A percentile compares a stretch with the other conserved stretches of the same genome.
Conservation (phyloP, 192 early-diverging fungal genomes). For the Coemansia sp. region DNA sequence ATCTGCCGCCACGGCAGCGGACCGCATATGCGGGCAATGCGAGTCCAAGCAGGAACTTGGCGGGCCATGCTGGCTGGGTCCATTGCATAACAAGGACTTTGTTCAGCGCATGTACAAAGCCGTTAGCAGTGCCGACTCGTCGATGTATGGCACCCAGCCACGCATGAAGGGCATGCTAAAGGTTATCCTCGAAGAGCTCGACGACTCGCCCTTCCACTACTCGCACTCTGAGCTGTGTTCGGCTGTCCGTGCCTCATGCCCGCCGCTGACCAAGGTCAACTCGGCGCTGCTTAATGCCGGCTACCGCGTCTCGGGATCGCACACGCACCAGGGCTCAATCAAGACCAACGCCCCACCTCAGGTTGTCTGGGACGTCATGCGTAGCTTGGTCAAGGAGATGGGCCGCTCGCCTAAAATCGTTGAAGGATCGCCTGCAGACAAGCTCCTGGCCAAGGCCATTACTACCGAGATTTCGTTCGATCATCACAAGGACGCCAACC, state of each 20-base stretch:
- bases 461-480: conserved; percentile 72
- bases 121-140: conserved; percentile 59
- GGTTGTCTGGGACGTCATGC: conserved; percentile 93
- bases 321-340: conserved; percentile 75
- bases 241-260: conserved; percentile 73
- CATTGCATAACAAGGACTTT: conserved; percentile 85
- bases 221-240: conserved; percentile 67
- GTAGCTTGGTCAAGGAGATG: conserved; percentile 70
- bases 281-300: conserved; percentile 93
- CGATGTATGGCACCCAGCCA: conserved; percentile 74
- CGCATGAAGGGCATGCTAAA: conserved; percentile 97
- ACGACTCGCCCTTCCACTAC: conserved; percentile 83
- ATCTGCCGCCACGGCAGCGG: conserved; percentile 63
- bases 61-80: conserved; percentile 88
- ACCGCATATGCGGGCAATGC: conserved; percentile 73
- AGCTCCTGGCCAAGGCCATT: conserved; percentile 59
- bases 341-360: conserved; percentile 90
- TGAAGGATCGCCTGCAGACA: conserved; percentile 66
- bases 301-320: conserved; percentile 85
- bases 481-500: conserved; percentile 68
- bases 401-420: conserved; percentile 66
- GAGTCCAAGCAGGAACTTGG: conserved; percentile 72
- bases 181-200: conserved; percentile 76
- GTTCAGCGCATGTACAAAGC: conserved; percentile 76
- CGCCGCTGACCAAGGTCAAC: conserved; percentile 69